phyloP scores from a whole-genome alignment of 2,329 filamentous ascomycete species.

The Colletotrichum graminicola region DNA sequence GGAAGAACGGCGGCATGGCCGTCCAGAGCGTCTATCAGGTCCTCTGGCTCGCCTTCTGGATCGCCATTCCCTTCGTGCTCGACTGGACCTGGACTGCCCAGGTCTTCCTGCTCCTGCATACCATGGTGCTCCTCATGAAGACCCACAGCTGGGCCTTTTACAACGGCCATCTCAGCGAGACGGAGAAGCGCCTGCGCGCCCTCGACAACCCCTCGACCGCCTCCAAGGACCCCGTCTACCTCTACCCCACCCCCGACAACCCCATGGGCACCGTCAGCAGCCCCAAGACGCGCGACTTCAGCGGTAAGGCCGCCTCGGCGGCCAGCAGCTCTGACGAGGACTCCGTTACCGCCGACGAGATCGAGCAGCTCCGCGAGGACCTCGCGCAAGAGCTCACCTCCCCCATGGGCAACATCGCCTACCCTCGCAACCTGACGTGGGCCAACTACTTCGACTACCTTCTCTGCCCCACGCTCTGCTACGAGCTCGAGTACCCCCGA shows the following conservation, averaged over 20 bases:
- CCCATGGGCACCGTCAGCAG: slow-evolving; percentile 56
- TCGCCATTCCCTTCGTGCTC: slow-evolving; percentile 84
- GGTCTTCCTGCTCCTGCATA: slow-evolving; percentile 92
- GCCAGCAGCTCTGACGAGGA: slow-evolving; percentile 47
- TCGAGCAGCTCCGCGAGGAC: slow-evolving; percentile 83
- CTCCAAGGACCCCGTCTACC: slow-evolving; percentile 73
- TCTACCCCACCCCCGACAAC: slow-evolving; percentile 76
- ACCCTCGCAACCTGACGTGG: slow-evolving; percentile 88
- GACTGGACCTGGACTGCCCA: slow-evolving; percentile 98
- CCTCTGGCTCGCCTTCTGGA: slow-evolving; percentile 85
- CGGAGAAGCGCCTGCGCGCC: slow-evolving; percentile 80
- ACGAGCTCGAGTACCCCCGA: slow-evolving; percentile 96
- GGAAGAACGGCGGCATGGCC: slow-evolving; percentile 82
- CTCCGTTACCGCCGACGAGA: slow-evolving; percentile 57
- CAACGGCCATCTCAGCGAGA: slow-evolving; percentile 93
- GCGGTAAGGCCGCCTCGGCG: slow-evolving; percentile 41
- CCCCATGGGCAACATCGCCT: slow-evolving; percentile 88
- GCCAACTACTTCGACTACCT: slow-evolving; percentile 88
- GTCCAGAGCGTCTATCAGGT: slow-evolving; percentile 87
- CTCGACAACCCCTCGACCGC: slow-evolving; percentile 79
- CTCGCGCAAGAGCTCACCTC: slow-evolving; percentile 93
- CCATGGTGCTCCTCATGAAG: slow-evolving; percentile 95
- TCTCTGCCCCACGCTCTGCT: slow-evolving; percentile 94
- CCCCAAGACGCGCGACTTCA: slow-evolving; percentile 33
- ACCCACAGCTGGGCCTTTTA: slow-evolving; percentile 99